phyloP scores from a whole-genome alignment of 23 red algal genomes.

The Chondrus crispus region DNA sequence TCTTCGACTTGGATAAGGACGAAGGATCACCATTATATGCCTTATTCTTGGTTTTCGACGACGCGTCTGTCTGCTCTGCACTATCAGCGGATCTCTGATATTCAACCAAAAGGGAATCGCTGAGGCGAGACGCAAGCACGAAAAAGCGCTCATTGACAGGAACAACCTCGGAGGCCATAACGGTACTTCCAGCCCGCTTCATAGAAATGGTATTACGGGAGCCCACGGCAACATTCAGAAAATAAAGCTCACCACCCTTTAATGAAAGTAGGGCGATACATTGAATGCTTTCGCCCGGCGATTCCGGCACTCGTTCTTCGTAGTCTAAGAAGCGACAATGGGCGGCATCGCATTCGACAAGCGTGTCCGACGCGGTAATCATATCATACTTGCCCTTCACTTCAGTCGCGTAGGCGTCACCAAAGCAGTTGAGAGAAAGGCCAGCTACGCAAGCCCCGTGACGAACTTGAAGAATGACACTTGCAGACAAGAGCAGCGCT shows the following conservation, averaged over 20 bases:
- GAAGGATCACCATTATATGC: not conserved
- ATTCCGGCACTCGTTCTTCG: slow-evolving; percentile 22
- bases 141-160: slow-evolving; percentile 65
- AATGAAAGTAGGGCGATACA: slow-evolving; percentile 64
- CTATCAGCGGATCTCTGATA: slow-evolving; percentile 27
- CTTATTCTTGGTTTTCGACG: not conserved
- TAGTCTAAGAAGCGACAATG: slow-evolving; percentile 62
- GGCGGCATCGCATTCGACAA: slow-evolving; percentile 48
- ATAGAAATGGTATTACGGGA: slow-evolving; percentile 45
- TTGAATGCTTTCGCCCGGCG: slow-evolving; percentile 1
- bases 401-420: slow-evolving; percentile 65
- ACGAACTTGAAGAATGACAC: slow-evolving; percentile 68
- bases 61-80: not conserved
- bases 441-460: slow-evolving; percentile 56
- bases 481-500: slow-evolving; percentile 43
- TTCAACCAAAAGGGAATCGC: slow-evolving; percentile 64
- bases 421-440: slow-evolving; percentile 68
- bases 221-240: slow-evolving; percentile 47
- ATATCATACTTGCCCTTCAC: slow-evolving; percentile 48
- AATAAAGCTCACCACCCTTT: slow-evolving; percentile 83
- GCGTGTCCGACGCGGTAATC: slow-evolving; percentile 46
- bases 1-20: not conserved
- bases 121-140: slow-evolving; percentile 60
- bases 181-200: slow-evolving; percentile 68
- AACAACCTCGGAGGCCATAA: slow-evolving; percentile 63